These are phyloP conservation scores for Linderina pennispora DNA, from an alignment of 192 early-diverging fungal genomes.

Conservation along the genomic window DNA sequence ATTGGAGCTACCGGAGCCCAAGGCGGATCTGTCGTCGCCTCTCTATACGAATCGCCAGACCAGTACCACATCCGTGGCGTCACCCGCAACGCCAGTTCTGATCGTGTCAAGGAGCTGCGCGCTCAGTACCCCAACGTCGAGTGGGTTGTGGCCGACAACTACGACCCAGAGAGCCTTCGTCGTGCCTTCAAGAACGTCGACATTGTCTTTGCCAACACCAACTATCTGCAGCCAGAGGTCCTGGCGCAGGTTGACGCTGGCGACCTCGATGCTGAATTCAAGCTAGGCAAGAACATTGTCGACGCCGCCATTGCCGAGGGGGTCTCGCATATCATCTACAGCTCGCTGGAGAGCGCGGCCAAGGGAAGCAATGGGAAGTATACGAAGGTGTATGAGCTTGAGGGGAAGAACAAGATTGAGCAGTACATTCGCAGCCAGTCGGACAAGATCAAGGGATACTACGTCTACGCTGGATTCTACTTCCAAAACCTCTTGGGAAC, in stretches of 20 bases:
- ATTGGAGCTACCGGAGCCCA: slow-evolving; percentile 10
- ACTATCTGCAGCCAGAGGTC: slow-evolving; percentile 2
- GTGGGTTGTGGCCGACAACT: slow-evolving; percentile 2
- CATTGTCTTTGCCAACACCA: slow-evolving; percentile 5
- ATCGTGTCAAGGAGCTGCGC: not conserved
- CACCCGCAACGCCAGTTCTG: slow-evolving; percentile 5
- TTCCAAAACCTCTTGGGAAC: not conserved
- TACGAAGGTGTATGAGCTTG: not conserved
- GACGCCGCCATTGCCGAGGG: slow-evolving; percentile 3
- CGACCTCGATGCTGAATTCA: slow-evolving; percentile 1
- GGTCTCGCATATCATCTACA: slow-evolving; percentile 5
- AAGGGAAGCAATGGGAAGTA: slow-evolving; percentile 1
- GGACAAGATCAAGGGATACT: not conserved
- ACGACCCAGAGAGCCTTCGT: not conserved
- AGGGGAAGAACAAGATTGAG: slow-evolving; percentile 7
- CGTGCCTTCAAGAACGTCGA: slow-evolving; percentile 1
- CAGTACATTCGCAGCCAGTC: not conserved
- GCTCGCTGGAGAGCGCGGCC: not conserved
- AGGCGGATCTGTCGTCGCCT: slow-evolving; percentile 6
- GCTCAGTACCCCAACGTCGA: not conserved
- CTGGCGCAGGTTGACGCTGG: slow-evolving; percentile 3
- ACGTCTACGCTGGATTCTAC: slow-evolving; percentile 1
- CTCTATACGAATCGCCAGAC: not conserved
- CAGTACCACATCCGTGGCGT: slow-evolving; percentile 7
- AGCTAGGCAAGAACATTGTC: slow-evolving; percentile 5